Base-by-base conservation (phyloP, 352 stramenopile genomes). In the Pythium monospermum region DNA sequence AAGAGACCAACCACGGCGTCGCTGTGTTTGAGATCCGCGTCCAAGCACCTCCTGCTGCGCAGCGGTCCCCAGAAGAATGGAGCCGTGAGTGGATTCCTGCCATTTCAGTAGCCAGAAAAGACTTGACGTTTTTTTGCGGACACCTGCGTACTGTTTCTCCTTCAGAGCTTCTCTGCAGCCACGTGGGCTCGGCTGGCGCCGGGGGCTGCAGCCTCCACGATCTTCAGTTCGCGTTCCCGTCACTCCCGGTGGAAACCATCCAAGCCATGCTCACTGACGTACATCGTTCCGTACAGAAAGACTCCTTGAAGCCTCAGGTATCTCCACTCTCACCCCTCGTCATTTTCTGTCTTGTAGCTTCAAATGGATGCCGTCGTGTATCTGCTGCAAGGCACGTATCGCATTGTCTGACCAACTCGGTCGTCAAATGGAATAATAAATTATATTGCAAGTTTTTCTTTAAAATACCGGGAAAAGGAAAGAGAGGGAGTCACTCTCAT, bases 291-390 rank as follows among this genome's bases (percentile, higher is more conserved):
- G 33, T 1, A 19, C n/a, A n/a, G n/a, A n/a, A n/a, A n/a, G n/a
- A n/a, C n/a, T n/a, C n/a, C n/a, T n/a, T n/a, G n/a, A n/a, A n/a
- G n/a, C n/a, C n/a, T n/a, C n/a, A n/a, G n/a, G n/a, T n/a, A n/a
- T n/a, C n/a, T n/a, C 28, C 49, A 15, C 12, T 32, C 13, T 12
- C 15, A 23, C 6, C 7, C 13, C 30, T 13, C 30, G 4, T 18
- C 26, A 13, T 22, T 21, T 28, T 22, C 0, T 37, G 22, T 28
- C 32, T 8, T 31, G 0, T 59, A 87, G 79, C 60, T 88, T 35
- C 73, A 87, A 70, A 71, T 78, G 57, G 75, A 91, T 49, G 76
- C 66, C 18, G 64, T 88, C 22, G 65, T 88, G 15, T 78, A 86
- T 58, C 54, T 57, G 30, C 28, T 59, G 23, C 68, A 84, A 25